Evolutionary conservation across 768 basidiomycete genomes (phyloP).

Genomic region (Tulasnella sp.): DNA sequence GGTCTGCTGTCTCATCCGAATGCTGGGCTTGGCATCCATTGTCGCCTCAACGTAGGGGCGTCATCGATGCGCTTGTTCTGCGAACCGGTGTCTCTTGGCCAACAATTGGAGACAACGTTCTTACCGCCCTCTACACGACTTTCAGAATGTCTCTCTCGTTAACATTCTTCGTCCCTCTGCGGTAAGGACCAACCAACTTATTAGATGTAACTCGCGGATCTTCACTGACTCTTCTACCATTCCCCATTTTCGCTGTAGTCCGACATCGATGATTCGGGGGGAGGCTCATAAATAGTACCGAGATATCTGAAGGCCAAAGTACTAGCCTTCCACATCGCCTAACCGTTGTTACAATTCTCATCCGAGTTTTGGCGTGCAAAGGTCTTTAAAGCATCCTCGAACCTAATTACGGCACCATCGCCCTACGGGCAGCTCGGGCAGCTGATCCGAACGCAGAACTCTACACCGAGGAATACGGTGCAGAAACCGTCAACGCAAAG

Average conservation of each 20-base stretch:
- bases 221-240: neutral
- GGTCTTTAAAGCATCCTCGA: constrained; percentile 54
- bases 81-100: too few species aligned
- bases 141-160: neutral
- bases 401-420: constrained; percentile 31
- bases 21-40: too few species aligned
- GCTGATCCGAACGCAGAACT: constrained; percentile 21
- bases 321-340: neutral
- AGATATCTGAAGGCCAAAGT: neutral
- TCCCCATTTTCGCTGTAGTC: neutral
- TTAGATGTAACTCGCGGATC: neutral
- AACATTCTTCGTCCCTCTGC: neutral
- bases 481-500: constrained; percentile 45
- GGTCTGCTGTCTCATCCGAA: too few species aligned
- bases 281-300: neutral
- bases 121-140: too few species aligned
- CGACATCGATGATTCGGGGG: neutral
- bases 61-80: too few species aligned
- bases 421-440: constrained; percentile 18
- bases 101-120: too few species aligned
- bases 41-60: too few species aligned
- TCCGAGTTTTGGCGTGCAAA: constrained; percentile 47
- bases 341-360: too few species aligned
- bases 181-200: neutral
- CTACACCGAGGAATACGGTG: constrained; percentile 20